phyloP scores from a whole-genome alignment of 2,329 filamentous ascomycete species.

The Colletotrichum lini region DNA sequence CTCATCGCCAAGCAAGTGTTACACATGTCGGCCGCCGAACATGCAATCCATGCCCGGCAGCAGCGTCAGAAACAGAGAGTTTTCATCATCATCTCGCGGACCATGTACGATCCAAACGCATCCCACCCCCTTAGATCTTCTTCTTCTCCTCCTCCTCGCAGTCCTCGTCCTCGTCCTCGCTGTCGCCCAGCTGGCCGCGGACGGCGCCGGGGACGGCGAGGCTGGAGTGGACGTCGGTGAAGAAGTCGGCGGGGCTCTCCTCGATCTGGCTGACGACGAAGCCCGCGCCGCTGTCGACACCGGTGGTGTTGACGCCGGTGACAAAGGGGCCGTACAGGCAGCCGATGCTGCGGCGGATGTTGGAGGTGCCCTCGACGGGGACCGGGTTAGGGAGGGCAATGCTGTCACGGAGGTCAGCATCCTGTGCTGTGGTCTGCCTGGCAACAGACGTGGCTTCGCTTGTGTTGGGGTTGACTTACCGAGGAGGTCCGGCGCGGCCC shows the following conservation, averaged over 20 bases:
- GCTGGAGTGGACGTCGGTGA: constrained; percentile 67
- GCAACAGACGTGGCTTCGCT: not conserved
- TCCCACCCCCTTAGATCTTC: too few relatives aligned
- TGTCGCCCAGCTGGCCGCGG: constrained; percentile 61
- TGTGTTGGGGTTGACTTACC: constrained; percentile 47
- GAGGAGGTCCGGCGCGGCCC: constrained; percentile 64
- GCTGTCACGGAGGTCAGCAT: constrained; percentile 37
- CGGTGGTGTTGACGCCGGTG: constrained; percentile 50
- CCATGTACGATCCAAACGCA: too few relatives aligned
- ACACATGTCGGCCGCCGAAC: not conserved
- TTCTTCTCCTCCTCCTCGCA: constrained; percentile 22
- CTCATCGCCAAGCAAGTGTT: not conserved
- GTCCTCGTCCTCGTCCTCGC: constrained; percentile 15
- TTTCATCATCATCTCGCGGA: not conserved
- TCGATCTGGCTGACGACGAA: constrained; percentile 67
- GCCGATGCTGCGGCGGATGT: constrained; percentile 56
- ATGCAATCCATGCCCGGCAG: not conserved
- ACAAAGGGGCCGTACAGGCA: constrained; percentile 56
- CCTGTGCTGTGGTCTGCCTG: too few relatives aligned
- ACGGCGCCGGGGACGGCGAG: constrained; percentile 65
- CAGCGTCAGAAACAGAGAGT: too few relatives aligned
- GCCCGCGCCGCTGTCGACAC: constrained; percentile 54
- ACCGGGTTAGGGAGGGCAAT: constrained; percentile 65
- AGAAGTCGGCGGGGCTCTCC: constrained; percentile 64
- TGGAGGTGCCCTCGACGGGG: constrained; percentile 49